phyloP scores from a whole-genome alignment of 1,284 basidiomycete genomes.

The Hemileia vastatrix region DNA sequence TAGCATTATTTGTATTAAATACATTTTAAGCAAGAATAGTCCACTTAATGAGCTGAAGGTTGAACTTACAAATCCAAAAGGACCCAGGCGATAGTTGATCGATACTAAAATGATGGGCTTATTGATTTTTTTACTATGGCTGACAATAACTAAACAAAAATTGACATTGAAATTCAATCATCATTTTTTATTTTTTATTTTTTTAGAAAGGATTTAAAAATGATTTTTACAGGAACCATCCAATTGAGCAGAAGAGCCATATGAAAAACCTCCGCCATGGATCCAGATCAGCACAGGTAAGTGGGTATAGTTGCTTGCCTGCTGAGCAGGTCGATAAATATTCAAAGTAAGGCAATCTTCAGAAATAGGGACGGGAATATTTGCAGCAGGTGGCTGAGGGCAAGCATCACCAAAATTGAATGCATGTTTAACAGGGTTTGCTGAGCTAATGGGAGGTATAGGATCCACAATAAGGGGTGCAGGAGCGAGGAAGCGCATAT shows the following conservation, averaged over 20 bases:
- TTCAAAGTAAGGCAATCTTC: slow-evolving; percentile 52
- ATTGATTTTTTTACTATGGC: slow-evolving; percentile 47
- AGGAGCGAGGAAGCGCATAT: slow-evolving; percentile 55
- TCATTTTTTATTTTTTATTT: too few species aligned
- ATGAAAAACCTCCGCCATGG: slow-evolving; percentile 51
- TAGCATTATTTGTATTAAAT: too few species aligned
- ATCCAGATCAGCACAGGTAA: slow-evolving; percentile 59
- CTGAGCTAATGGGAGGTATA: slow-evolving; percentile 26
- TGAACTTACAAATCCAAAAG: slow-evolving; percentile 46
- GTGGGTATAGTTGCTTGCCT: neutral
- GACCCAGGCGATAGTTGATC: slow-evolving; percentile 49
- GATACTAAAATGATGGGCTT: slow-evolving; percentile 48
- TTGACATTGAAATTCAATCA: slow-evolving; percentile 43
- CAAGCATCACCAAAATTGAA: slow-evolving; percentile 53
- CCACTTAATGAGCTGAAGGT: slow-evolving; percentile 48
- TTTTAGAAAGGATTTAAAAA: slow-evolving; percentile 19
- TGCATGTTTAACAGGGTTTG: slow-evolving; percentile 35
- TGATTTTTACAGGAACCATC: slow-evolving; percentile 41
- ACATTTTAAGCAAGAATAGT: too few species aligned
- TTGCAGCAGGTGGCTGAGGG: slow-evolving; percentile 51
- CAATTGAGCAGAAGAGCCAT: slow-evolving; percentile 30
- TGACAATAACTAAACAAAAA: slow-evolving; percentile 50
- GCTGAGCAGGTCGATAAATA: slow-evolving; percentile 45
- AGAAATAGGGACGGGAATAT: slow-evolving; percentile 55
- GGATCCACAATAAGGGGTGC: slow-evolving; percentile 49